These are phyloP conservation scores for Mantamonas sphyraenae DNA, from an alignment of 78 protist species.

Conservation along the genomic window DNA sequence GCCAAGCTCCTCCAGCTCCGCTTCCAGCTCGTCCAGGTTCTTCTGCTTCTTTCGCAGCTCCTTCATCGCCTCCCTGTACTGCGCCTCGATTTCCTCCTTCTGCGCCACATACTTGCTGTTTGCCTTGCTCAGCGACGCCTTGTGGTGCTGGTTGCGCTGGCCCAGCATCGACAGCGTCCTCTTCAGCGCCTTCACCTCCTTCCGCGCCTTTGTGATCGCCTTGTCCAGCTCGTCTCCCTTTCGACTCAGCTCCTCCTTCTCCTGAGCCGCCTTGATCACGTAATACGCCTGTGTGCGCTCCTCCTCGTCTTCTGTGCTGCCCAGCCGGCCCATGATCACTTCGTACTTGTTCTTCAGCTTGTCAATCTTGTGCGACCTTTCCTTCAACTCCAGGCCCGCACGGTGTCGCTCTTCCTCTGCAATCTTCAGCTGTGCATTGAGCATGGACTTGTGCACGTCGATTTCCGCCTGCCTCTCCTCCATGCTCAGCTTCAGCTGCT, in stretches of 20 bases:
- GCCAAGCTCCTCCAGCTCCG: not conserved
- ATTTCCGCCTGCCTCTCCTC: conserved; percentile 49
- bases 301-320: conserved; percentile 12
- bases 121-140: not conserved
- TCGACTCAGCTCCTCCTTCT: conserved; percentile 45
- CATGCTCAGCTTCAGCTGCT: conserved; percentile 44
- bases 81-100: conserved; percentile 3
- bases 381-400: conserved; percentile 11
- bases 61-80: conserved; percentile 5
- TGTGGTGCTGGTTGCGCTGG: not conserved
- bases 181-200: conserved; percentile 25
- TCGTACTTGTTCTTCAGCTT: conserved; percentile 21
- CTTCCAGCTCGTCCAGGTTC: not conserved
- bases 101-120: not conserved
- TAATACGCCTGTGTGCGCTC: conserved; percentile 33
- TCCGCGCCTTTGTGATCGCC: conserved; percentile 11
- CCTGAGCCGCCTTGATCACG: conserved; percentile 47
- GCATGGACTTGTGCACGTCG: conserved; percentile 33
- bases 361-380: conserved; percentile 16
- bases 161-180: conserved; percentile 10
- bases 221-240: conserved; percentile 39
- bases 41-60: not conserved
- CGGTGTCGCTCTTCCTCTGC: conserved; percentile 37
- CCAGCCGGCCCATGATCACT: not conserved
- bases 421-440: conserved; percentile 31